Conservation (phyloP, 345 rosid genomes). For the Heritiera littoralis region DNA sequence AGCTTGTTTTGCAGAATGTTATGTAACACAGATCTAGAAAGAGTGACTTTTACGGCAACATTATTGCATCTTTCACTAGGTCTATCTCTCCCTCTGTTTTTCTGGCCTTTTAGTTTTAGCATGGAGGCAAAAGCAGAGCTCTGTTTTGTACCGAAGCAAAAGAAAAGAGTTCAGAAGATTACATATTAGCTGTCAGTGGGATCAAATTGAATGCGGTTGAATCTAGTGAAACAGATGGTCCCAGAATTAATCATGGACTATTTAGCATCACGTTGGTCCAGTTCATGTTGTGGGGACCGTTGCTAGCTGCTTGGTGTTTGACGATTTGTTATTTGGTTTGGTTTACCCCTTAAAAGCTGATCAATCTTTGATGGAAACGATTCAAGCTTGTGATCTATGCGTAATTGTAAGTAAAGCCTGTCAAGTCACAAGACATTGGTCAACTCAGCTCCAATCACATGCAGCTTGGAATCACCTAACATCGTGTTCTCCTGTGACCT, state of each 20-base stretch:
- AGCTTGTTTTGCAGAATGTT: not conserved
- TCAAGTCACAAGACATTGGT: not conserved
- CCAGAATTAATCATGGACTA: slow-evolving; percentile 19
- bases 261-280: slow-evolving; percentile 13
- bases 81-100: not conserved
- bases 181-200: slow-evolving; percentile 31
- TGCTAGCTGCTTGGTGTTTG: not conserved
- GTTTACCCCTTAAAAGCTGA: not conserved
- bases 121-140: slow-evolving; percentile 13
- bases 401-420: slow-evolving; percentile 1
- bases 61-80: not conserved
- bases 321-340: slow-evolving; percentile 3
- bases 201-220: slow-evolving; percentile 15
- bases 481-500: not conserved
- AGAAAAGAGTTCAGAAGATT: not conserved
- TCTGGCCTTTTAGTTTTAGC: not conserved
- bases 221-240: slow-evolving; percentile 11
- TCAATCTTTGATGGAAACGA: not conserved
- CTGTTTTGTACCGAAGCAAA: slow-evolving; percentile 2
- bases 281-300: slow-evolving; percentile 4
- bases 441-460: not conserved
- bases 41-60: not conserved
- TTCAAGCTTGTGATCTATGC: not conserved
- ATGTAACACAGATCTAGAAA: slow-evolving; percentile 2
- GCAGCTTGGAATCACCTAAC: not conserved